Base-by-base conservation (phyloP, 306 rosid species). In the Pterocarpus macrocarpus region DNA sequence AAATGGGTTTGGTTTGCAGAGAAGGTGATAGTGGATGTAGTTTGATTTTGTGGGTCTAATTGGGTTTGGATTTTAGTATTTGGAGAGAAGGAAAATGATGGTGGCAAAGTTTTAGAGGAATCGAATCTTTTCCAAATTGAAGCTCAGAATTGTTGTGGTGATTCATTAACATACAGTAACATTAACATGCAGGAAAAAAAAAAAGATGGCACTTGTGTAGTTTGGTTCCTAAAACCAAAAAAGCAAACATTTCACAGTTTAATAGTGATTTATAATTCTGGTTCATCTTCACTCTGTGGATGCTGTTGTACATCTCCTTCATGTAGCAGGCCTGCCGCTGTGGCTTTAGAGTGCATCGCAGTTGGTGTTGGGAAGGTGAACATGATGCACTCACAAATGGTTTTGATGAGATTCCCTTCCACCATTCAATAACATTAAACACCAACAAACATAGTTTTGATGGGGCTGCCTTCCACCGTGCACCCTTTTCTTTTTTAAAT, bases 41-140 rank as follows among this genome's bases (percentile, higher is more conserved):
- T 38, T 64, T 76, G 34, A 32, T 4, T 70, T 43, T 43, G 47
- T 43, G 47, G 47, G 47, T 43, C 47, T 2, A 38, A 38, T 38
- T 38, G 41, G 41, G 41, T 38, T 71, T 35, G 84, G 66, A 69
- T 35, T 67, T 68, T 81, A 41, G 43, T 62, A 35, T 14, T 57
- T 5, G 75, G 35, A 55, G 75, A 7, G 6, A 43, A 43, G 47
- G 62, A 58, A 22, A n/a, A 9, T 10, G 65, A 7, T 56, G 69
- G 77, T 11, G 43, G 47, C 11, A 61, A 28, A 28, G 35, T 64
- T 59, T 72, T 80, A 30, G 81, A 39, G 65, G 77, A 82, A 81
- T 82, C 90, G 79, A 92, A 89, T 82, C 86, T 89, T 82, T 57
- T 80, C 87, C 87, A 87, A 88, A 85, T 81, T 80, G 77, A 70